These are phyloP conservation scores for Aspergillus egyptiacus DNA, from an alignment of 495 filamentous ascomycete species.

Conservation along the genomic window DNA sequence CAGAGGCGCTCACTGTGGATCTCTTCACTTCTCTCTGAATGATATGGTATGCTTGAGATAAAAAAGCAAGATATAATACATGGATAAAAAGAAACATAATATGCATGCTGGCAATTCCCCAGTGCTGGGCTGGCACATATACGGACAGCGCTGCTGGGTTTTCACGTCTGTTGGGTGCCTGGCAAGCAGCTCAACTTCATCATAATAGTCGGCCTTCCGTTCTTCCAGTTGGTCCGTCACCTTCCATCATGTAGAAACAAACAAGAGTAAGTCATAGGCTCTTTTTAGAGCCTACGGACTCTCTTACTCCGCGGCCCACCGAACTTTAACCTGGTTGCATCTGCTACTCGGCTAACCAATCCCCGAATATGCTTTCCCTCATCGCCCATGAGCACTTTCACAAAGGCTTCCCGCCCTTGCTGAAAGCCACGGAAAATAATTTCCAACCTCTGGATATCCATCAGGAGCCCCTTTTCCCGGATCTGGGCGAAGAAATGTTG, in stretches of 20 bases:
- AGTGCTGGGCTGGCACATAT: too few relatives aligned
- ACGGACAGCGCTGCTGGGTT: too few relatives aligned
- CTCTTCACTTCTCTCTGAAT: too few relatives aligned
- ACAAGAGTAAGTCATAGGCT: too few relatives aligned
- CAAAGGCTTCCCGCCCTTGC: conserved; percentile 75
- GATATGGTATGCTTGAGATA: background rate
- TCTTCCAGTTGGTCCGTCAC: too few relatives aligned
- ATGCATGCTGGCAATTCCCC: too few relatives aligned
- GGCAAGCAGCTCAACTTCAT: too few relatives aligned
- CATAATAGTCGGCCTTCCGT: too few relatives aligned
- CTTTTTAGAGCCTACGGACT: conserved; percentile 71
- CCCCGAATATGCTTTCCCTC: conserved; percentile 70
- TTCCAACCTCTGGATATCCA: conserved; percentile 55
- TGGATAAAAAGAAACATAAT: too few relatives aligned
- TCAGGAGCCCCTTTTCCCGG: conserved; percentile 64
- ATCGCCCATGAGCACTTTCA: conserved; percentile 77
- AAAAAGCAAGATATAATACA: conserved; percentile 15
- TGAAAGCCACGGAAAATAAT: conserved; percentile 80
- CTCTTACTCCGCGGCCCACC: conserved; percentile 83
- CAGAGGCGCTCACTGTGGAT: too few relatives aligned
- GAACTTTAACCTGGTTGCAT: conserved; percentile 86
- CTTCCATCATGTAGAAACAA: background rate
- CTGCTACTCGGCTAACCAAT: conserved; percentile 68
- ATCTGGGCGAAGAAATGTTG: conserved; percentile 72
- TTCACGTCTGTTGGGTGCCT: too few relatives aligned